Percentiles rank a stretch among this genome's conserved stretches.
Conservation (phyloP, 441 rosid genomes). For the Hura crepitans region DNA sequence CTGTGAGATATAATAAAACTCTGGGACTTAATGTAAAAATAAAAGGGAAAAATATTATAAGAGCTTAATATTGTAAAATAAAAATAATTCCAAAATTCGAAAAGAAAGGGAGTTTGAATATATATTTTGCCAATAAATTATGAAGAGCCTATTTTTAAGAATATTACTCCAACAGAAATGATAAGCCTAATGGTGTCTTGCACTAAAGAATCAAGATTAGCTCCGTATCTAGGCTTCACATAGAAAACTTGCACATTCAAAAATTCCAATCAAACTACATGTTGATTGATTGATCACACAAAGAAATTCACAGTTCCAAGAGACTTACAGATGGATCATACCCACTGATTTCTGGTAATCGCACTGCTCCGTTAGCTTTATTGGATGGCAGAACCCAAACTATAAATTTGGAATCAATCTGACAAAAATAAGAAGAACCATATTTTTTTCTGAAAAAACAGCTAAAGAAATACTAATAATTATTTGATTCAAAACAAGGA, state of each 20-base stretch:
- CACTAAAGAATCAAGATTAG: conserved; percentile 64
- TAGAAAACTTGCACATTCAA: conserved; percentile 60
- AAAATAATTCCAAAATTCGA: too few relatives aligned
- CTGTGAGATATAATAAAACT: too few relatives aligned
- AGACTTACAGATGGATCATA: conserved; percentile 73
- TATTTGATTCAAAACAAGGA: background rate
- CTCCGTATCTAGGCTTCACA: conserved; percentile 71
- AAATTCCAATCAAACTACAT: background rate
- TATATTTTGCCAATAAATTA: too few relatives aligned
- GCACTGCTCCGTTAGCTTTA: conserved; percentile 28
- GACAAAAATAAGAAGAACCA: conserved; percentile 16
- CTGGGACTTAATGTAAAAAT: too few relatives aligned
- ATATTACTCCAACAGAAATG: conserved; percentile 42
- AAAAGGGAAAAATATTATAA: too few relatives aligned
- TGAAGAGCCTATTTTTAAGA: too few relatives aligned
- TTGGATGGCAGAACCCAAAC: conserved; percentile 64
- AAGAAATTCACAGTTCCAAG: conserved; percentile 2
- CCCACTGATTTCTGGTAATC: conserved; percentile 61
- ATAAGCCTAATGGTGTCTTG: conserved; percentile 69
- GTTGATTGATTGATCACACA: background rate
- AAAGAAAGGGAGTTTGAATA: too few relatives aligned
- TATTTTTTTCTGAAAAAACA: background rate
- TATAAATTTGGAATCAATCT: conserved; percentile 66
- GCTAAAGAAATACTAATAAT: too few relatives aligned
- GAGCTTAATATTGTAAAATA: too few relatives aligned